Conservation (phyloP, 2,329 filamentous ascomycete species). For the Phyllosticta citrichinensis region DNA sequence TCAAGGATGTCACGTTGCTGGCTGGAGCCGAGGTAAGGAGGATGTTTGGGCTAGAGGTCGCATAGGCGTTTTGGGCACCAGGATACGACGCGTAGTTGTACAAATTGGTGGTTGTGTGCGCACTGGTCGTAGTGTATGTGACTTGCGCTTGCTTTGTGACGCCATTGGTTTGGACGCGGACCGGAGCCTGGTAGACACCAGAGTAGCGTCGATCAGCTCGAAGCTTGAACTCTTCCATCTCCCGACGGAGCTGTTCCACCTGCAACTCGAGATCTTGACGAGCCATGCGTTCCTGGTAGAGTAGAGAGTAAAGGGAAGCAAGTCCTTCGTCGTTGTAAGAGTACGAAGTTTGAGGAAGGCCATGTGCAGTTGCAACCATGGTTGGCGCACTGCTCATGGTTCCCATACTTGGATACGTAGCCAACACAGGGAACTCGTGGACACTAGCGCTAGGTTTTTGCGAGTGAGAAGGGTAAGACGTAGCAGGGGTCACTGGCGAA, state of each 20-base stretch:
- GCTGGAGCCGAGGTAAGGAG: background rate
- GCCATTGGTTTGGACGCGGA: conserved; percentile 9
- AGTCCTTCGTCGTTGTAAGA: conserved; percentile 13
- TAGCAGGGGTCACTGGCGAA: background rate
- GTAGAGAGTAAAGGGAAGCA: conserved; percentile 17
- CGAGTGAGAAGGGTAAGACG: background rate
- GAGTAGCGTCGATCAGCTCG: conserved; percentile 21
- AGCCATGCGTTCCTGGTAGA: conserved; percentile 23
- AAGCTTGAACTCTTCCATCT: conserved; percentile 20
- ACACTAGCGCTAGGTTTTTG: background rate
- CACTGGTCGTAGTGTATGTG: background rate
- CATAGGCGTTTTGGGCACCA: conserved; percentile 1
- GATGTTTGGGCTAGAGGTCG: conserved; percentile 3
- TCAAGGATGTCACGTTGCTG: background rate
- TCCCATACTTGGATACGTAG: conserved; percentile 1
- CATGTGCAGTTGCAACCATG: conserved; percentile 2
- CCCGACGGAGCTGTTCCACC: conserved; percentile 21
- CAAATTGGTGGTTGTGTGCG: background rate
- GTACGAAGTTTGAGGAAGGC: background rate
- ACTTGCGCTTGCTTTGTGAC: background rate
- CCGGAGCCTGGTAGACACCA: conserved; percentile 13
- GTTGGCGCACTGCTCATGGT: conserved; percentile 6
- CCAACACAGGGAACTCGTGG: conserved; percentile 2
- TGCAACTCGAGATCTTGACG: conserved; percentile 25
- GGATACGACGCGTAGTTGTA: conserved; percentile 5